Base-by-base conservation (phyloP, 768 basidiomycete species). In the Pulveroboletus frians region DNA sequence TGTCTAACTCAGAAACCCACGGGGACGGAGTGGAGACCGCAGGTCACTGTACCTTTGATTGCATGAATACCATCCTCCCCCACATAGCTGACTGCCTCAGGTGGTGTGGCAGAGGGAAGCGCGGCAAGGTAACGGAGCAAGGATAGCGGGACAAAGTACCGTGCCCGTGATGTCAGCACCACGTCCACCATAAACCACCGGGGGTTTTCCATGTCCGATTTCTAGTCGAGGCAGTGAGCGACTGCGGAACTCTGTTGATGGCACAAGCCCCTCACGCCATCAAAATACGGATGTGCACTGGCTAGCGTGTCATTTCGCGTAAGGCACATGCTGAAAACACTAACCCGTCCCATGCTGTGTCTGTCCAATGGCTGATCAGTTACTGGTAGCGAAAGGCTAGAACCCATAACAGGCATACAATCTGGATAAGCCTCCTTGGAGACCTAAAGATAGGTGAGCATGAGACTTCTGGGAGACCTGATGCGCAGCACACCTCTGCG, bases 151-250 rank as follows among this genome's bases (percentile, higher is more conserved):
- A 95, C 77, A 46, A 92, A 92, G 69, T 93, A 73, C 27, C 66
- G 56, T 5, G 86, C 76, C 20, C 87, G 80, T 6, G 78, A 71
- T 14, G 67, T 57, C 65, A 94, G 93, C 29, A 76, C 78, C 44
- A 85, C 70, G 57, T 92, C 84, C 31, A 93, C 88, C 93, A 97
- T 97, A 72, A 76, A 93, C 93, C 93, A 97, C 62, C 78, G 88
- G 2, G 93, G 93, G 10, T 81, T 73, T 3, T 76, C 74, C 59
- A 81, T 59, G 48, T 90, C 76, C 2, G 91, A 79, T 80, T 94
- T 94, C 89, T 91, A 58, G 46, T 21, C 7, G 34, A 36, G 14
- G 34, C 36, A 34, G 20, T 41, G 38, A 46, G 52, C n/a, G 31
- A 43, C 32, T 23, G 43, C 27, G 42, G n/a, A 27, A 23, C 31